Conservation (phyloP, 257 asterid genomes). For the Lycium barbarum region DNA sequence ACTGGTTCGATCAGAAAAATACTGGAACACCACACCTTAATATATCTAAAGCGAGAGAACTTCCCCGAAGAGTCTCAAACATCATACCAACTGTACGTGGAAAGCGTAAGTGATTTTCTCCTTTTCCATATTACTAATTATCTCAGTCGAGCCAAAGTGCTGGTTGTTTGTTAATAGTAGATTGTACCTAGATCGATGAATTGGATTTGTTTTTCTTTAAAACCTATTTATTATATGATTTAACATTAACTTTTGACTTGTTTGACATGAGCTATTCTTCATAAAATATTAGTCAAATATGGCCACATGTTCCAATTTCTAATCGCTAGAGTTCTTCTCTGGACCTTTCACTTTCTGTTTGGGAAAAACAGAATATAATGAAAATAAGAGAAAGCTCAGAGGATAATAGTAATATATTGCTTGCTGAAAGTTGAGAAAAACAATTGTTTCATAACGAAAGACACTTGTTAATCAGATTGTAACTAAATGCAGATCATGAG, state of each 20-base stretch:
- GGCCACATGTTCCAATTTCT: not conserved
- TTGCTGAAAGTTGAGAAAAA: not conserved
- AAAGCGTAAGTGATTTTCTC: conserved; percentile 62
- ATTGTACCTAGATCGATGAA: not conserved
- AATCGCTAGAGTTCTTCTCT: not conserved
- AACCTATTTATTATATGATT: not conserved
- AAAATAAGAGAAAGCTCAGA: not conserved
- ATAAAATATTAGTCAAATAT: not conserved
- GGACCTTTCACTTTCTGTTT: not conserved
- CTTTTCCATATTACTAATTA: conserved; percentile 25
- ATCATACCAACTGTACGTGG: conserved; percentile 64
- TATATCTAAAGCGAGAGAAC: conserved; percentile 34
- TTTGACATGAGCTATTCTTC: not conserved
- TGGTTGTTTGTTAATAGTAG: not conserved
- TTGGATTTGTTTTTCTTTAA: not conserved
- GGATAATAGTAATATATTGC: not conserved
- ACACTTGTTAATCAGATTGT: conserved; percentile 7
- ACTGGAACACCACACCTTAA: conserved; percentile 42
- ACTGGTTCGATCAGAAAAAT: conserved; percentile 76
- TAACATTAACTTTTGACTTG: not conserved
- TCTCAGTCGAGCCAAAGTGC: not conserved
- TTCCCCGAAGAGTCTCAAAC: conserved; percentile 85
- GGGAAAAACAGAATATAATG: not conserved
- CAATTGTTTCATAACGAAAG: not conserved
- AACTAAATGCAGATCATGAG: conserved; percentile 71